A percentile compares a stretch with the other conserved stretches of the same genome.
Evolutionary conservation across 345 rosid genomes (phyloP).

Genomic region (Corchorus capsularis): DNA sequence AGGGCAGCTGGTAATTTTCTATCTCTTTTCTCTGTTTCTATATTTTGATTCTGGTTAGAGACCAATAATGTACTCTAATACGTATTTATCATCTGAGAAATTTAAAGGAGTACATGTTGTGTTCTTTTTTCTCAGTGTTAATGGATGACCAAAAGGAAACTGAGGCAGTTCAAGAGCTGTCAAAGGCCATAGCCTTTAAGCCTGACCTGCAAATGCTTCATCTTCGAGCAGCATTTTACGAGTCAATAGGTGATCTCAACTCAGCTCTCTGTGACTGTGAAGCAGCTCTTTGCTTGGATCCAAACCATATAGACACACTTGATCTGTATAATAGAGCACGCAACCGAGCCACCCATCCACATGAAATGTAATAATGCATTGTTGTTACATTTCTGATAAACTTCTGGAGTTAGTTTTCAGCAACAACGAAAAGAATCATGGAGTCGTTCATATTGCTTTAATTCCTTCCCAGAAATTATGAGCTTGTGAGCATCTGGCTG

Average conservation of each 20-base stretch:
- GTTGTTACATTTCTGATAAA: constrained; percentile 1
- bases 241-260: constrained; percentile 66
- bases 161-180: constrained; percentile 85
- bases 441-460: constrained; percentile 16
- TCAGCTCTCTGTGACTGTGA: constrained; percentile 75
- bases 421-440: constrained; percentile 16
- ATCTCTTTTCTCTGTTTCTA: neutral
- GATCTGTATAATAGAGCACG: constrained; percentile 69
- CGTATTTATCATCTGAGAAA: neutral
- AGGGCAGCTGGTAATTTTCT: constrained; percentile 83
- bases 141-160: constrained; percentile 92
- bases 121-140: constrained; percentile 49
- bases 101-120: constrained; percentile 13
- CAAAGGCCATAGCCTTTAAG: constrained; percentile 83
- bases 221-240: constrained; percentile 92
- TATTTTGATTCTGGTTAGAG: constrained; percentile 1
- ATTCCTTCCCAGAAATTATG: neutral
- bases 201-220: constrained; percentile 91
- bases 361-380: constrained; percentile 31
- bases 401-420: neutral
- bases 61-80: neutral
- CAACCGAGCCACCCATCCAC: constrained; percentile 41
- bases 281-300: constrained; percentile 94
- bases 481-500: neutral
- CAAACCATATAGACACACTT: constrained; percentile 68